phyloP scores from a whole-genome alignment of 1,284 basidiomycete genomes.

The Melampsora medusae region DNA sequence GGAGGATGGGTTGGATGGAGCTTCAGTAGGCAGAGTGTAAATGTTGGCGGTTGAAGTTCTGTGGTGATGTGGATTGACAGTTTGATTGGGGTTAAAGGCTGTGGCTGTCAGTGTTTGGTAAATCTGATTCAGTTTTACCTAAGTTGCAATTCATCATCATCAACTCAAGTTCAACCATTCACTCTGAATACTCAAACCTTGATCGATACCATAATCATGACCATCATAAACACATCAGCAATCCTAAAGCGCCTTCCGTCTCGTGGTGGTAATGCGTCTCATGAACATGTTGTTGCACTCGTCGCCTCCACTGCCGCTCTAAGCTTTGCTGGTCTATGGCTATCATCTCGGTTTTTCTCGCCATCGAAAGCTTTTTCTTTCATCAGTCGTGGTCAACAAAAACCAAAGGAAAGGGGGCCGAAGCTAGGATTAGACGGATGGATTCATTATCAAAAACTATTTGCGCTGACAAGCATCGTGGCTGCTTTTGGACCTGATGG shows the following conservation, averaged over 20 bases:
- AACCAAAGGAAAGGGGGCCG: background rate
- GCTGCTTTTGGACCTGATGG: slow-evolving; percentile 47
- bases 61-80: no score
- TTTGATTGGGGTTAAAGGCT: no score
- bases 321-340: background rate
- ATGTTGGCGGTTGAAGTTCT: no score
- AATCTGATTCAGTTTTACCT: no score
- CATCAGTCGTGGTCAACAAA: background rate
- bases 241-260: background rate
- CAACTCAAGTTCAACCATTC: no score
- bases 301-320: background rate
- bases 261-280: background rate
- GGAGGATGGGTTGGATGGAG: no score
- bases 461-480: slow-evolving; percentile 25
- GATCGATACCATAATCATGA: background rate
- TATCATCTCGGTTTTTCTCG: background rate
- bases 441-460: slow-evolving; percentile 1
- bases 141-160: no score
- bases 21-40: no score
- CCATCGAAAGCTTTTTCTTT: background rate
- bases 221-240: background rate
- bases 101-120: no score
- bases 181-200: no score
- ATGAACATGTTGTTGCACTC: background rate
- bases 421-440: background rate